phyloP scores from a whole-genome alignment of 2,329 filamentous ascomycete genomes.

The Aspergillus aculeatinus region DNA sequence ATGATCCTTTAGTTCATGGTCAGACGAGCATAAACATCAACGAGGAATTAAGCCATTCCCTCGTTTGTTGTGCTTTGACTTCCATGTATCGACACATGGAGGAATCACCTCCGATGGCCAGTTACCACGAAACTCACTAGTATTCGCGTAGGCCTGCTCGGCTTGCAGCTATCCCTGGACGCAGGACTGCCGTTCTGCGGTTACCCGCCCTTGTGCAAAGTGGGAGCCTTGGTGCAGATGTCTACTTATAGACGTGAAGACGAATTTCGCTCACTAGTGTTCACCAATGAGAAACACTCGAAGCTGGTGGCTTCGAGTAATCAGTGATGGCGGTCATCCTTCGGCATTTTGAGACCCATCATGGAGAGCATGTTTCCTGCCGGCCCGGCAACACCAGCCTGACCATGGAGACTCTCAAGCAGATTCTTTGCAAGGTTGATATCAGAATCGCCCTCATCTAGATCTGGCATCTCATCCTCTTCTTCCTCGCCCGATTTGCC shows the following conservation, averaged over 20 bases:
- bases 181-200: too few relatives aligned
- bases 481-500: conserved; percentile 28
- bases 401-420: conserved; percentile 87
- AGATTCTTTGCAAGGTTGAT: conserved; percentile 88
- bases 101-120: not conserved
- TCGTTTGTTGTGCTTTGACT: too few relatives aligned
- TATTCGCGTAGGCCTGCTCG: not conserved
- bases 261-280: too few relatives aligned
- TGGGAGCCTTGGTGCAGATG: too few relatives aligned
- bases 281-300: too few relatives aligned
- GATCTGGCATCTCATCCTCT: conserved; percentile 24
- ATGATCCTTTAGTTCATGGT: too few relatives aligned
- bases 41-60: too few relatives aligned
- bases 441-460: conserved; percentile 69
- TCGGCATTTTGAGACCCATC: conserved; percentile 78
- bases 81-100: not conserved
- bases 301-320: not conserved
- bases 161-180: not conserved
- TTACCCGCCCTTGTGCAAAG: too few relatives aligned
- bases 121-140: not conserved
- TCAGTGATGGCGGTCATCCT: conserved; percentile 60
- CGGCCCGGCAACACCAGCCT: conserved; percentile 81
- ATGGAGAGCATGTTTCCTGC: conserved; percentile 82
- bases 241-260: too few relatives aligned
- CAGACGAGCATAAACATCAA: too few relatives aligned